Percentiles rank a stretch among this genome's conserved stretches.
phyloP scores from a whole-genome alignment of 192 early-diverging fungal species.

The Coemansia erecta region DNA sequence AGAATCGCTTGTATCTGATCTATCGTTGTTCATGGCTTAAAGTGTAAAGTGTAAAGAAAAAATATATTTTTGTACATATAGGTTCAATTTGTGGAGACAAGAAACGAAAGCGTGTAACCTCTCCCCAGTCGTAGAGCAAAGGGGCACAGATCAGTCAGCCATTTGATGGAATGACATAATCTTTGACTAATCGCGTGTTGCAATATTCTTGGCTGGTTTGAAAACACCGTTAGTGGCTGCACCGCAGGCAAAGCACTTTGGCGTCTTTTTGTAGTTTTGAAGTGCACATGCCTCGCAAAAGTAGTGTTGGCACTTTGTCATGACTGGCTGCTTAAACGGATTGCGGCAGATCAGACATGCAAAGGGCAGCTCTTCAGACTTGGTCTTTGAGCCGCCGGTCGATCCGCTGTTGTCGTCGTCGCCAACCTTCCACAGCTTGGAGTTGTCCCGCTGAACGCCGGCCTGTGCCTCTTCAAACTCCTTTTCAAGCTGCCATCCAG shows the following conservation, averaged over 20 bases:
- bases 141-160: no score
- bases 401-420: constrained; percentile 22
- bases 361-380: constrained; percentile 86
- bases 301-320: constrained; percentile 92
- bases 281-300: constrained; percentile 96
- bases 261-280: constrained; percentile 72
- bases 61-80: no score
- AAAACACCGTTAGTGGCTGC: constrained; percentile 82
- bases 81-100: no score
- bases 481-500: constrained; percentile 94
- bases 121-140: no score
- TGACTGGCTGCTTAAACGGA: constrained; percentile 84
- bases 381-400: constrained; percentile 53
- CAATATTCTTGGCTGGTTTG: constrained; percentile 71
- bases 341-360: constrained; percentile 92
- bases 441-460: constrained; percentile 55
- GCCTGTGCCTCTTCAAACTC: constrained; percentile 93
- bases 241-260: constrained; percentile 91
- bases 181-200: constrained; percentile 36
- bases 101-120: no score
- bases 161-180: no score
- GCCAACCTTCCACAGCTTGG: constrained; percentile 52
- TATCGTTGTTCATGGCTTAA: not conserved
- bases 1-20: not conserved
- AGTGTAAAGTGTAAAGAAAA: no score